These are phyloP conservation scores for Ambrosia artemisiifolia DNA, from an alignment of 129 eudicot species.

Conservation along the genomic window DNA sequence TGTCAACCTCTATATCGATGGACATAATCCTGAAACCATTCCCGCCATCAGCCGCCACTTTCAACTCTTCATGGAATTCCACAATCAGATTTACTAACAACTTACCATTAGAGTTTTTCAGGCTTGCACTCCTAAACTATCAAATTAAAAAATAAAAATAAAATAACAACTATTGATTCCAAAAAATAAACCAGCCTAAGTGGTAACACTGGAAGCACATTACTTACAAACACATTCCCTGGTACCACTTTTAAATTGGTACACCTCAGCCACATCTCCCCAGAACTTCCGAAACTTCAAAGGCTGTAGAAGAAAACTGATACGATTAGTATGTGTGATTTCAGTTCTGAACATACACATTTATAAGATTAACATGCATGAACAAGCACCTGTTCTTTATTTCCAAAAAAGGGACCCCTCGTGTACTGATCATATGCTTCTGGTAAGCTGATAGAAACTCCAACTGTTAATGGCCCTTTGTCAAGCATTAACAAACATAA, in stretches of 20 bases:
- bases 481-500: constrained; percentile 59
- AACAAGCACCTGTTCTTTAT: constrained; percentile 63
- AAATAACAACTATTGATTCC: neutral
- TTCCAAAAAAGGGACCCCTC: constrained; percentile 75
- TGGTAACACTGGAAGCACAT: constrained; percentile 5
- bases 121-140: constrained; percentile 79
- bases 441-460: constrained; percentile 57
- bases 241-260: constrained; percentile 61
- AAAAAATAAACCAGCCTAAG: too few species aligned
- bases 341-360: neutral
- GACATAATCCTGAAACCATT: too few species aligned
- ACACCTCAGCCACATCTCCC: constrained; percentile 74
- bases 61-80: too few species aligned
- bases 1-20: too few species aligned
- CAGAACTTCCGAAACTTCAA: constrained; percentile 70
- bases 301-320: constrained; percentile 34
- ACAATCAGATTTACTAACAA: too few species aligned
- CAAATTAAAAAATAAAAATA: constrained; percentile 2
- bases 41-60: too few species aligned
- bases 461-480: constrained; percentile 62
- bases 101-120: too few species aligned
- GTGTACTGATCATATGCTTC: constrained; percentile 60
- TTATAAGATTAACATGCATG: constrained; percentile 11
- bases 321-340: constrained; percentile 6
- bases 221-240: constrained; percentile 75